Evolutionary conservation across 768 basidiomycete genomes (phyloP).

Genomic region (Hirschioporus abietinus): DNA sequence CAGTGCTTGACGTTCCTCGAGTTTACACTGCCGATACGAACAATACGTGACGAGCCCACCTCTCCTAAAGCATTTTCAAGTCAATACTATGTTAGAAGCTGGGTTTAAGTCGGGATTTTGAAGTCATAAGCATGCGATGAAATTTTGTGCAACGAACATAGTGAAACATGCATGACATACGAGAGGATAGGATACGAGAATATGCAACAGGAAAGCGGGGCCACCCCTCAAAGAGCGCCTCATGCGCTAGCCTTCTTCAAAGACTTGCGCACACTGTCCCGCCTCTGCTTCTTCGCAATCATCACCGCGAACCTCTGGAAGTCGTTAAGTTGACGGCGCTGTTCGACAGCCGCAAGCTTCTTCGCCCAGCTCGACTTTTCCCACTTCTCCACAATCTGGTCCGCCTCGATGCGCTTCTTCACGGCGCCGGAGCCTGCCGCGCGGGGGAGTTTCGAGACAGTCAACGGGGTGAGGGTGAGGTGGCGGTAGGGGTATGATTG

Average conservation of each 20-base stretch:
- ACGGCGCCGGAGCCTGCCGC: conserved; percentile 77
- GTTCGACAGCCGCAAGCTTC: conserved; percentile 70
- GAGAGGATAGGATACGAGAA: not conserved
- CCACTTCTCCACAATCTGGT: conserved; percentile 84
- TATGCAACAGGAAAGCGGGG: not conserved
- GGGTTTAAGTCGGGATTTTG: not conserved
- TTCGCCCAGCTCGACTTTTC: conserved; percentile 83
- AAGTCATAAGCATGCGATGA: not conserved
- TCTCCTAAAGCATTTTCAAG: too few relatives aligned
- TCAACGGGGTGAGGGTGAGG: conserved; percentile 83
- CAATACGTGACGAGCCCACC: too few relatives aligned
- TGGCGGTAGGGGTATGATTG: conserved; percentile 90
- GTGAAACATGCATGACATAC: not conserved
- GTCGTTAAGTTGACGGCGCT: conserved; percentile 76
- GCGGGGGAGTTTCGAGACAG: conserved; percentile 80
- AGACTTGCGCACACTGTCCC: conserved; percentile 71
- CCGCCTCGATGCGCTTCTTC: conserved; percentile 84
- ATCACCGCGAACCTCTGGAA: conserved; percentile 89
- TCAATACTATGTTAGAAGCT: too few relatives aligned
- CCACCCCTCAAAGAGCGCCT: not conserved
- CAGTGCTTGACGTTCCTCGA: too few relatives aligned
- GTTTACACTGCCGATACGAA: too few relatives aligned
- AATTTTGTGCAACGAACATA: not conserved
- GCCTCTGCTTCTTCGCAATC: conserved; percentile 83
- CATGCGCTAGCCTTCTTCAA: conserved; percentile 37